These are phyloP conservation scores for Isabelozyma pseudorhagii DNA, from an alignment of 805 yeast genomes.

Conservation along the genomic window DNA sequence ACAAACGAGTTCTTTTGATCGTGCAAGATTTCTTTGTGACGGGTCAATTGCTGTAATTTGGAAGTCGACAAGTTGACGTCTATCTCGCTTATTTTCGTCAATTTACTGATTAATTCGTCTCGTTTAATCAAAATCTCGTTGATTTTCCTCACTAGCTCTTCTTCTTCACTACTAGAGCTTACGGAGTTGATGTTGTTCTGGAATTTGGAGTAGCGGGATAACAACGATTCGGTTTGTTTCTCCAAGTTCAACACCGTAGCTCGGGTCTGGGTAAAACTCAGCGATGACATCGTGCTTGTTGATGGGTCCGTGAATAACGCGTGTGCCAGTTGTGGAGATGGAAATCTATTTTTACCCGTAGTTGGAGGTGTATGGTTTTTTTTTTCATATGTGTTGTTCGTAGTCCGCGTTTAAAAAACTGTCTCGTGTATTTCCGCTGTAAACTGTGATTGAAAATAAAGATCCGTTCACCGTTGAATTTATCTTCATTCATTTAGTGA, in stretches of 20 bases:
- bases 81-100: slow-evolving; percentile 54
- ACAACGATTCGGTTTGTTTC: slow-evolving; percentile 58
- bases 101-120: slow-evolving; percentile 48
- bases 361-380: too few species aligned
- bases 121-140: slow-evolving; percentile 33
- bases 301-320: too few species aligned
- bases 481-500: too few species aligned
- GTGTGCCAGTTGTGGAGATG: too few species aligned
- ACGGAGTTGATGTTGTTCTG: slow-evolving; percentile 13
- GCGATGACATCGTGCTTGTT: slow-evolving; percentile 23
- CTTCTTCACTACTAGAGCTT: slow-evolving; percentile 16
- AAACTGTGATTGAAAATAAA: too few species aligned
- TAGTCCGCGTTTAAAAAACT: too few species aligned
- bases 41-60: slow-evolving; percentile 73
- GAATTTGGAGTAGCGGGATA: slow-evolving; percentile 39
- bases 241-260: slow-evolving; percentile 69
- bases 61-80: slow-evolving; percentile 63
- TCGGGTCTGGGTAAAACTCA: slow-evolving; percentile 64
- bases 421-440: too few species aligned
- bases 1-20: slow-evolving; percentile 66
- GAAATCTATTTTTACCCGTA: too few species aligned
- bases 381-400: too few species aligned
- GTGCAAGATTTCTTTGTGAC: slow-evolving; percentile 73
- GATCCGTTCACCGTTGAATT: too few species aligned
- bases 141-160: slow-evolving; percentile 19